Conservation (phyloP, 345 rosid genomes). For the Diplotaxis tenuifolia region DNA sequence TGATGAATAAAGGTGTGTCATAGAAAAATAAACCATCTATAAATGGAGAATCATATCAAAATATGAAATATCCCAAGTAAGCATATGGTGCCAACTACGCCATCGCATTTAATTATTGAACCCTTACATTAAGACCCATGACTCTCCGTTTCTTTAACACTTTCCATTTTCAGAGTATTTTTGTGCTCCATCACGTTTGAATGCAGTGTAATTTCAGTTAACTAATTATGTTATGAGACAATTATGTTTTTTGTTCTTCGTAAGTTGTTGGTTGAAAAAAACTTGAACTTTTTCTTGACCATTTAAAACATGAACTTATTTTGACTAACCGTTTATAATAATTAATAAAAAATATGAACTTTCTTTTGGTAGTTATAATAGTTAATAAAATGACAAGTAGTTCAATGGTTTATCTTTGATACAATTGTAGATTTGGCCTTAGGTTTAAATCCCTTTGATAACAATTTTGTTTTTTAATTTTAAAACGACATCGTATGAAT, state of each 20-base stretch:
- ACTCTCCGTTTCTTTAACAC: background rate
- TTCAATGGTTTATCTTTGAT: too few relatives aligned
- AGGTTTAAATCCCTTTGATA: too few relatives aligned
- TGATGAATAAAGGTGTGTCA: background rate
- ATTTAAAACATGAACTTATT: too few relatives aligned
- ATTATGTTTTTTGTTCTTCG: background rate
- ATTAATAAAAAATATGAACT: too few relatives aligned
- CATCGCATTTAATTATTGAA: constrained; percentile 8
- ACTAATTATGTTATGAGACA: constrained; percentile 3
- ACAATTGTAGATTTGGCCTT: too few relatives aligned
- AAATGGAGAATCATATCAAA: background rate
- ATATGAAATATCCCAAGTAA: background rate
- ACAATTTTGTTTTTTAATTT: too few relatives aligned
- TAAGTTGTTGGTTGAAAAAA: too few relatives aligned
- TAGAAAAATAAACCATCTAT: background rate
- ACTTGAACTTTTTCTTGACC: too few relatives aligned
- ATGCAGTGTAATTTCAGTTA: background rate
- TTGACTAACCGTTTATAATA: too few relatives aligned
- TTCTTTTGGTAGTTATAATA: too few relatives aligned
- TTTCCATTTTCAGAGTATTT: background rate
- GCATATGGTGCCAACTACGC: constrained; percentile 7
- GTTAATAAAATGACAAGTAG: too few relatives aligned
- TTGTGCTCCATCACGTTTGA: background rate
- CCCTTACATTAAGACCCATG: constrained; percentile 1
- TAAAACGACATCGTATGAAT: too few relatives aligned